A percentile compares a stretch with the other conserved stretches of the same genome.
Evolutionary conservation across 164 flowering plant species (phyloP).

Genomic region (Echeveria elegans): DNA sequence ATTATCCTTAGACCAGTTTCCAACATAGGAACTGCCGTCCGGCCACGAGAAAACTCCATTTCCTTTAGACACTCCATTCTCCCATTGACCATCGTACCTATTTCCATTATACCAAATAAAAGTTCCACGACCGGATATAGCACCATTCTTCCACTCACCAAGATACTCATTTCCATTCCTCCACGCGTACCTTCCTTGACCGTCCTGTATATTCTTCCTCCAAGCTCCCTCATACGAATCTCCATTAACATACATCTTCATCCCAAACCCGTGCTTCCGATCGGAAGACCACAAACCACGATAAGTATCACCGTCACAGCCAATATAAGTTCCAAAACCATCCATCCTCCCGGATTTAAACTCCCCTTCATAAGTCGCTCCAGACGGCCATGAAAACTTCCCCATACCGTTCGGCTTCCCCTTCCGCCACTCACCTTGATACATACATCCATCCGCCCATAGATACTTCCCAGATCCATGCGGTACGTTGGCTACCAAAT

Average conservation of each 20-base stretch:
- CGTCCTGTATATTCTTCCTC: conserved; percentile 62
- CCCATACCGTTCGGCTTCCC: conserved; percentile 81
- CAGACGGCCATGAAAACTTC: conserved; percentile 82
- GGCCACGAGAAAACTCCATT: conserved; percentile 62
- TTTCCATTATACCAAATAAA: conserved; percentile 63
- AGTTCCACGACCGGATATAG: conserved; percentile 54
- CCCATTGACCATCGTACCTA: conserved; percentile 67
- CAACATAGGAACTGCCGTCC: conserved; percentile 50
- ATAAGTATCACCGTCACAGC: conserved; percentile 72
- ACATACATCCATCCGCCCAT: conserved; percentile 88
- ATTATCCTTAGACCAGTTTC: conserved; percentile 43
- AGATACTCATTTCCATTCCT: conserved; percentile 64
- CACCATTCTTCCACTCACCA: conserved; percentile 75
- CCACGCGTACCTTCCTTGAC: conserved; percentile 71
- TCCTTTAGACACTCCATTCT: conserved; percentile 60
- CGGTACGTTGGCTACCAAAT: conserved; percentile 40
- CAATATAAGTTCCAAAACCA: conserved; percentile 68
- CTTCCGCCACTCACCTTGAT: conserved; percentile 72
- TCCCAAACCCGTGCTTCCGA: conserved; percentile 68
- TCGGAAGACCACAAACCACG: conserved; percentile 62
- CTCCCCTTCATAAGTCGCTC: conserved; percentile 78
- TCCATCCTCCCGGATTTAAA: conserved; percentile 83
- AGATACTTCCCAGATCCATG: conserved; percentile 79
- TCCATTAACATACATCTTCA: conserved; percentile 67
- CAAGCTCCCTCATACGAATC: conserved; percentile 69